A percentile compares a stretch with the other conserved stretches of the same genome.
These are phyloP conservation scores for Serendipita sp. DNA, from an alignment of 768 basidiomycete genomes.

Conservation along the genomic window DNA sequence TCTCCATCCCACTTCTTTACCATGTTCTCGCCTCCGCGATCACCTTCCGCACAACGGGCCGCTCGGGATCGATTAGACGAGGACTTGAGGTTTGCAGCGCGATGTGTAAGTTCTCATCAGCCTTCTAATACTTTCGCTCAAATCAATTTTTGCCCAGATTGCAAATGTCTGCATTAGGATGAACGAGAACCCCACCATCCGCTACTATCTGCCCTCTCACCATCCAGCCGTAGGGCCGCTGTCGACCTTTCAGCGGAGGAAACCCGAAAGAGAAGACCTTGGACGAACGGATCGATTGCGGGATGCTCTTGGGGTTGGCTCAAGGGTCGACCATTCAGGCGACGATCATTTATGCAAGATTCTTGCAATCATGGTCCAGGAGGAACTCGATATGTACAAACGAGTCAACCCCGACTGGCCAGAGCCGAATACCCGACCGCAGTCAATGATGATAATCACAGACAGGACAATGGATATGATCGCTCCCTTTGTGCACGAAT, in stretches of 20 bases:
- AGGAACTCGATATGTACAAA: constrained; percentile 74
- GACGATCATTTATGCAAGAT: constrained; percentile 62
- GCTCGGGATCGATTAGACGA: constrained; percentile 71
- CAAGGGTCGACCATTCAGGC: constrained; percentile 53
- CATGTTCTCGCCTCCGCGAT: constrained; percentile 69
- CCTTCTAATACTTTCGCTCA: neutral
- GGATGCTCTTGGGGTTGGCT: constrained; percentile 57
- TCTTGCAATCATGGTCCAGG: constrained; percentile 75
- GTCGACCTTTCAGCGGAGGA: constrained; percentile 46
- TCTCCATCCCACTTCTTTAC: constrained; percentile 73
- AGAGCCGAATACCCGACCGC: constrained; percentile 39
- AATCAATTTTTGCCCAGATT: constrained; percentile 30
- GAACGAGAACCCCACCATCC: constrained; percentile 83
- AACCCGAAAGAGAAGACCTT: constrained; percentile 43
- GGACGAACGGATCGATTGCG: constrained; percentile 61
- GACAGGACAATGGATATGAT: constrained; percentile 93
- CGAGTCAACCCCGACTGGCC: constrained; percentile 52
- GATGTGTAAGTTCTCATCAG: constrained; percentile 18
- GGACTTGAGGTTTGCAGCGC: constrained; percentile 52
- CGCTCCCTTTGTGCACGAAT: constrained; percentile 88
- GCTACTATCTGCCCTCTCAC: constrained; percentile 77
- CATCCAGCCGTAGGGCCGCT: constrained; percentile 77
- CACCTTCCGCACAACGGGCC: constrained; percentile 38
- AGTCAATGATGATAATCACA: constrained; percentile 75
- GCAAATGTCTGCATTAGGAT: constrained; percentile 78